Conservation (phyloP, 306 rosid species). For the Prunus armeniaca region DNA sequence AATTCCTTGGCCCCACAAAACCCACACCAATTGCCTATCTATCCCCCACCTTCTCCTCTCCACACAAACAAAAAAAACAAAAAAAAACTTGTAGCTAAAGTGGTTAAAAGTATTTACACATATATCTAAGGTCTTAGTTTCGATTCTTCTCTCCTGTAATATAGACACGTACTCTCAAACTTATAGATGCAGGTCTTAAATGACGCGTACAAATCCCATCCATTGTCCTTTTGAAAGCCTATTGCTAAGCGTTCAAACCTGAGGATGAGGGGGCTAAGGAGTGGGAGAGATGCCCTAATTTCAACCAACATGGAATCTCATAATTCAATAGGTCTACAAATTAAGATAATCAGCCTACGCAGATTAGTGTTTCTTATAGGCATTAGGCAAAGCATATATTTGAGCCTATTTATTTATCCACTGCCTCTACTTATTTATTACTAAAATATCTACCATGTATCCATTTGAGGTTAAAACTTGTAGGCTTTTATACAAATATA, state of each 20-base stretch:
- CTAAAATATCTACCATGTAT: too few species aligned
- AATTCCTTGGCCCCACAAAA: background rate
- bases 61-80: rapidly evolving
- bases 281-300: background rate
- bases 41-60: background rate
- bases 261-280: background rate
- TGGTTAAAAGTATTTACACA: too few species aligned
- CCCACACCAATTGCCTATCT: background rate
- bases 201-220: constrained; percentile 35
- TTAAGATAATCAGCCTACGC: background rate
- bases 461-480: background rate
- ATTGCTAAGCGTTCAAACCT: background rate
- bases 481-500: background rate
- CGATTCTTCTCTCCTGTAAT: too few species aligned
- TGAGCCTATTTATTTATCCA: background rate
- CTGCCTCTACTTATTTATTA: background rate
- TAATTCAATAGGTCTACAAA: background rate
- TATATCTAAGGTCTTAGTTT: too few species aligned
- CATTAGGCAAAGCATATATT: background rate
- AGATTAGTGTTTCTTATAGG: constrained; percentile 2
- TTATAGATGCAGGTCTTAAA: constrained; percentile 4
- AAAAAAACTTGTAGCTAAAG: rapidly evolving
- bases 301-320: constrained; percentile 12
- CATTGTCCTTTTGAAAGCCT: constrained; percentile 6
- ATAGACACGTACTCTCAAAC: background rate